A percentile compares a stretch with the other conserved stretches of the same genome.
Evolutionary conservation across 345 rosid genomes (phyloP).

Genomic region (Rhodamnia rubescens): DNA sequence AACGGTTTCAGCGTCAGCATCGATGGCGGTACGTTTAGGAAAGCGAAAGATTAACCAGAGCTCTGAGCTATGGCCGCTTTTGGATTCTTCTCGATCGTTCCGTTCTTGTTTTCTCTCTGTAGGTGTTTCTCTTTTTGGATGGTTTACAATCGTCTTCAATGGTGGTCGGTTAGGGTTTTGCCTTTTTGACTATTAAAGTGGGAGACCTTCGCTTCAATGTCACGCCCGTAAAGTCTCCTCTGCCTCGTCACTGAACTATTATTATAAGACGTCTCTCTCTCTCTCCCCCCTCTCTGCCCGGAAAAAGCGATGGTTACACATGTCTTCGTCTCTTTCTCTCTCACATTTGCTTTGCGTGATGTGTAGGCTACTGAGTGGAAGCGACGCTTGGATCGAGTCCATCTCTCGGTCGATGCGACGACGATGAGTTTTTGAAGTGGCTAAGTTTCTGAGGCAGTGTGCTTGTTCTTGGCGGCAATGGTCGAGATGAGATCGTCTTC

Average conservation of each 20-base stretch:
- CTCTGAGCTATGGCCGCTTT: neutral
- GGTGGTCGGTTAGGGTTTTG: conserved; percentile 25
- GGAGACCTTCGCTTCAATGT: conserved; percentile 21
- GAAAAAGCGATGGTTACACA: no score
- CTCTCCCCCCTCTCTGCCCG: neutral
- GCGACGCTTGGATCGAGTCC: neutral
- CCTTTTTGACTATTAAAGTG: conserved; percentile 1
- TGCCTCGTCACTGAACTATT: neutral
- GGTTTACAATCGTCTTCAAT: conserved; percentile 25
- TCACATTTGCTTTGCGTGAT: neutral
- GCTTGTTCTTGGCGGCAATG: conserved; percentile 20
- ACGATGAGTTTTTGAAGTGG: neutral
- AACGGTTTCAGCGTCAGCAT: neutral
- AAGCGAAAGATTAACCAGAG: neutral
- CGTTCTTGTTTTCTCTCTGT: neutral
- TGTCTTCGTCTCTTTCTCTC: neutral
- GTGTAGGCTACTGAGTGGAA: neutral
- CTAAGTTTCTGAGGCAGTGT: no score
- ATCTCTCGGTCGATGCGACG: neutral
- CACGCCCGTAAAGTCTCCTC: conserved; percentile 52
- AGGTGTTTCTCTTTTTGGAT: neutral
- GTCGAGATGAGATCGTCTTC: conserved; percentile 40
- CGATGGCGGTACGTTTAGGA: neutral
- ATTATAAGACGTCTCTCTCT: conserved; percentile 12
- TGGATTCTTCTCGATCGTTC: neutral